phyloP scores from a whole-genome alignment of 208 protist genomes.

The Angomonas deanei region DNA sequence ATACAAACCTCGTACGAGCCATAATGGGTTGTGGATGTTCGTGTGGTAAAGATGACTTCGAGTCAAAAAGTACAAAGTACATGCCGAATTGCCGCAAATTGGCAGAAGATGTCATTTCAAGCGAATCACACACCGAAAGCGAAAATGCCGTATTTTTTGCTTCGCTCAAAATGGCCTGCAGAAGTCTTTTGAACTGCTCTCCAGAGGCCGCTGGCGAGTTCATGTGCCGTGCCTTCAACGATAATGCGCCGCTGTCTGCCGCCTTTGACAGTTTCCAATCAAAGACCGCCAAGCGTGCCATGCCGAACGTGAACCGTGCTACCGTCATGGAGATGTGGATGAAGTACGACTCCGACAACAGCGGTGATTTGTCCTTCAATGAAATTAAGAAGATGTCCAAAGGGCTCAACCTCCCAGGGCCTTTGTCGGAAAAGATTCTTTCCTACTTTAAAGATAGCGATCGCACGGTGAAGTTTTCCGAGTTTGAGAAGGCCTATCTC shows the following conservation, averaged over 20 bases:
- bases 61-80: conserved; percentile 22
- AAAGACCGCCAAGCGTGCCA: conserved; percentile 10
- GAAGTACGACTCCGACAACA: conserved; percentile 55
- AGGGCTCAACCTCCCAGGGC: conserved; percentile 45
- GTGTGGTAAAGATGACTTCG: conserved; percentile 7
- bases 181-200: conserved; percentile 33
- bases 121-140: conserved; percentile 12
- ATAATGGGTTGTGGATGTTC: conserved; percentile 29
- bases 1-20: neutral
- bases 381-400: conserved; percentile 43
- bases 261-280: conserved; percentile 36
- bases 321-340: conserved; percentile 74
- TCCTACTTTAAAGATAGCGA: conserved; percentile 15
- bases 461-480: conserved; percentile 27
- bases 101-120: conserved; percentile 37
- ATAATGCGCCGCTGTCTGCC: conserved; percentile 20
- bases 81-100: conserved; percentile 26
- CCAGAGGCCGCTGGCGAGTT: conserved; percentile 39
- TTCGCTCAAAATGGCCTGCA: conserved; percentile 29
- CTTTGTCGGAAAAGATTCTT: conserved; percentile 29
- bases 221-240: conserved; percentile 28
- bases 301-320: conserved; percentile 36
- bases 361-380: conserved; percentile 38
- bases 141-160: conserved; percentile 49
- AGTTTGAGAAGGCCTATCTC: conserved; percentile 46